Percentiles rank a stretch among this genome's conserved stretches.
Conservation (phyloP, 2,329 filamentous ascomycete species). For the Ascosphaera aggregata region DNA sequence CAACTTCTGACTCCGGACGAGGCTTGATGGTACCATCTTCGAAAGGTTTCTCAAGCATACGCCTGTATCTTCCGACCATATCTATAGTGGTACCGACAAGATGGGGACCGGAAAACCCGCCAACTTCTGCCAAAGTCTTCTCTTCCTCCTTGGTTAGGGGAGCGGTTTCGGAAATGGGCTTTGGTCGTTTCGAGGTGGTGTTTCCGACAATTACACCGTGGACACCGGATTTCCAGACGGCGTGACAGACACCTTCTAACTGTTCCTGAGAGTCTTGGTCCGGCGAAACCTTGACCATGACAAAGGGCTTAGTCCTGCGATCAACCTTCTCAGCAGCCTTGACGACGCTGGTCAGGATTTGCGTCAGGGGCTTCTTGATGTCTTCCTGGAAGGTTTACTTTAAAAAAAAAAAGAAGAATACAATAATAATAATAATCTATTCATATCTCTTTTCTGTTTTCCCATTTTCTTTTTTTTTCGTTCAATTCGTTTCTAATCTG, state of each 20-base stretch:
- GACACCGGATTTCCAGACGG: slow-evolving; percentile 61
- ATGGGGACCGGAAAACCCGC: slow-evolving; percentile 77
- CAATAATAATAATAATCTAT: no score
- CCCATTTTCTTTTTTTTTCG: slow-evolving; percentile 3
- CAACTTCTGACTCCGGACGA: slow-evolving; percentile 7
- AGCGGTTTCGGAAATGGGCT: slow-evolving; percentile 43
- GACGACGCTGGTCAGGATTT: slow-evolving; percentile 63
- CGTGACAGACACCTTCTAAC: slow-evolving; percentile 69
- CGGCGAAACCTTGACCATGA: slow-evolving; percentile 97
- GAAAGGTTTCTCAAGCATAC: slow-evolving; percentile 32
- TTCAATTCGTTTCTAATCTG: slow-evolving; percentile 5
- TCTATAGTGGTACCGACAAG: slow-evolving; percentile 61
- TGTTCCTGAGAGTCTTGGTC: slow-evolving; percentile 77
- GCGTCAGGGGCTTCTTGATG: slow-evolving; percentile 65
- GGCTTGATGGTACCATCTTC: slow-evolving; percentile 4
- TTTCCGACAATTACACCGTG: slow-evolving; percentile 95
- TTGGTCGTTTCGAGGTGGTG: slow-evolving; percentile 66
- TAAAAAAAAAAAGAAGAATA: no score
- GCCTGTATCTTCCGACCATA: slow-evolving; percentile 59
- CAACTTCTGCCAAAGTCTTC: slow-evolving; percentile 46
- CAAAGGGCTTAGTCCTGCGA: slow-evolving; percentile 47
- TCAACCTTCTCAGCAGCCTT: slow-evolving; percentile 45
- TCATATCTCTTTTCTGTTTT: slow-evolving; percentile 1
- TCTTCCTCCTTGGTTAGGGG: slow-evolving; percentile 43
- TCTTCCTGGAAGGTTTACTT: no score